Conservation (phyloP, 202 grass and related monocot species). For the Dendrocalamus latiflorus region DNA sequence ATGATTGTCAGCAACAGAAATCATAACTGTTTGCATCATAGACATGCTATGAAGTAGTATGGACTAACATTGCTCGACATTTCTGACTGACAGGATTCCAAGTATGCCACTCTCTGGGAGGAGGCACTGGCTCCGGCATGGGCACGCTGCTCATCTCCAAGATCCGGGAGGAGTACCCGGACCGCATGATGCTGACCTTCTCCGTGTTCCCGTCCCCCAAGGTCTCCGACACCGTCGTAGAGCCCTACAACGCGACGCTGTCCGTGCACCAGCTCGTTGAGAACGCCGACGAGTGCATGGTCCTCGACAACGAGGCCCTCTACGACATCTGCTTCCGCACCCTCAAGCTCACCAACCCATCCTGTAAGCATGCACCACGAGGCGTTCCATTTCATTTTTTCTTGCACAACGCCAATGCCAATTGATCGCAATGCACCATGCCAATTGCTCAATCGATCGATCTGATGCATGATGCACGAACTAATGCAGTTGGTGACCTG, state of each 20-base stretch:
- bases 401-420: too few relatives aligned
- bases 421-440: neutral
- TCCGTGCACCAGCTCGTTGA: slow-evolving; percentile 74
- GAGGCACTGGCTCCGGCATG: too few relatives aligned
- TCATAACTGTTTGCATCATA: neutral
- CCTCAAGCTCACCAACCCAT: slow-evolving; percentile 70
- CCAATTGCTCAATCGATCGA: neutral
- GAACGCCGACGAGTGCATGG: slow-evolving; percentile 82
- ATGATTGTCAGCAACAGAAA: neutral
- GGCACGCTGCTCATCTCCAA: too few relatives aligned
- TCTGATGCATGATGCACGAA: neutral
- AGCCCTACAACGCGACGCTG: slow-evolving; percentile 76
- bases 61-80: neutral
- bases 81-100: slow-evolving; percentile 51
- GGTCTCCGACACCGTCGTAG: too few relatives aligned
- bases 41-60: neutral
- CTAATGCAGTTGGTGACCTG: slow-evolving; percentile 53
- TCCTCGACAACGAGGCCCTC: slow-evolving; percentile 70
- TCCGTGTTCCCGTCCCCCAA: too few relatives aligned
- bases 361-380: slow-evolving; percentile 22
- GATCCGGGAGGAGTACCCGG: too few relatives aligned
- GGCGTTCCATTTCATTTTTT: too few relatives aligned
- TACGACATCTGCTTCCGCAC: slow-evolving; percentile 81
- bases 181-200: too few relatives aligned
- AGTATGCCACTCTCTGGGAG: too few relatives aligned